These are phyloP conservation scores for Rhododendron ferrugineum DNA, from an alignment of 148 eudicot species.

Conservation along the genomic window DNA sequence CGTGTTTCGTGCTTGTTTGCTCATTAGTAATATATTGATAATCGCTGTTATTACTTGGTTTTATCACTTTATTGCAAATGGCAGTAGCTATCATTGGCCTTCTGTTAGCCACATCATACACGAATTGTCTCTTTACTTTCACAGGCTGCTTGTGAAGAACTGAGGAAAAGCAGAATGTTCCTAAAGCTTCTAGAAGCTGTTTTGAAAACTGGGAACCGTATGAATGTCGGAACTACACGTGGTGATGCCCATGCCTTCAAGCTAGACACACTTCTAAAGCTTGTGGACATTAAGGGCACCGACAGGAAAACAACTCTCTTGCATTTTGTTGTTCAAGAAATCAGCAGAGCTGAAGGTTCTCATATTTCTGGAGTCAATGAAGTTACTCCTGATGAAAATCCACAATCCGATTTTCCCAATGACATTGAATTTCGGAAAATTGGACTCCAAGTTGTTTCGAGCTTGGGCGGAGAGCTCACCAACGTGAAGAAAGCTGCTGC, in stretches of 20 bases:
- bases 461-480: constrained; percentile 68
- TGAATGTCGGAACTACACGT: constrained; percentile 85
- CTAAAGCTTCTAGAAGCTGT: constrained; percentile 82
- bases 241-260: constrained; percentile 91
- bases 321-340: constrained; percentile 91
- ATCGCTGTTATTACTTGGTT: too few species aligned
- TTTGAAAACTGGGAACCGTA: constrained; percentile 84
- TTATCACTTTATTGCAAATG: neutral
- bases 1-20: neutral
- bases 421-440: constrained; percentile 58
- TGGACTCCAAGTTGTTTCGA: constrained; percentile 66
- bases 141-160: constrained; percentile 77
- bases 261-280: constrained; percentile 91
- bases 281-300: constrained; percentile 71
- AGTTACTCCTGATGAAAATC: constrained; percentile 5
- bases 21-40: neutral
- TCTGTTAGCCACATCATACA: neutral
- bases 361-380: constrained; percentile 26
- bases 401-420: constrained; percentile 28
- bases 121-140: neutral
- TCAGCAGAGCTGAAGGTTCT: constrained; percentile 59
- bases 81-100: neutral
- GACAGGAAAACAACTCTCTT: constrained; percentile 83
- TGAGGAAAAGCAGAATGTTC: constrained; percentile 78
- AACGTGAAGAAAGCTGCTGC: constrained; percentile 80